Base-by-base conservation (phyloP, 1,284 basidiomycete genomes). In the Rhodotorula glutinis region DNA sequence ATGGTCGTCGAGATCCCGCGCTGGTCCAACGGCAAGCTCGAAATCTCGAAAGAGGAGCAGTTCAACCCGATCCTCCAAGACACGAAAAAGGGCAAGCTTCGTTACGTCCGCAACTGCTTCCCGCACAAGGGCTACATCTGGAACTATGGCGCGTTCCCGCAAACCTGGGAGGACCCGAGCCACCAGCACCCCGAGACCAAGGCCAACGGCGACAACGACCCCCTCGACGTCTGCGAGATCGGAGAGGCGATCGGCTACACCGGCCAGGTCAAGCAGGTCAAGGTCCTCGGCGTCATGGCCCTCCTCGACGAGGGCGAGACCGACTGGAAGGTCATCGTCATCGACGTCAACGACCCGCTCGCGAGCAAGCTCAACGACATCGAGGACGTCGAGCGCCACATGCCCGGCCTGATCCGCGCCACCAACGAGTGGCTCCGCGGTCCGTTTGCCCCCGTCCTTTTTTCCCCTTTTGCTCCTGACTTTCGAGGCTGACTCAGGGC, bases 51-150 rank as follows among this genome's bases (percentile, higher is more conserved):
- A 83, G 92, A 96, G 78, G 95, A 98, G 81, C 70, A 86, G 41
- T 92, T 98, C 86, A 99, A 99, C 83, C 93, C 94, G 75, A 97
- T 99, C 88, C 93, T 96, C 82, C 96, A 99, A 83, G 93, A 96
- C 80, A 88, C 89, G 79, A 96, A 95, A 83, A 92, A 91, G 82
- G 92, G 92, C 78, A 93, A 91, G 80, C 83, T 98, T 79, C 90
- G 96, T 77, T 98, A 86, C 81, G 96, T 99, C 73, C 90, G 96
- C 81, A 98, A 98, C 87, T 98, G 94, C 82, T 99, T 99, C 90
- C 96, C 93, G 75, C 95, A 98, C 85, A 93, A 98, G 80, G 94
- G 69, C 30, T 62, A 66, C 73, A 92, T 96, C 83, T 94, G 92
- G 92, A 96, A 96, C 85, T 96, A 95, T 79, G 92, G 92, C 70